Evolutionary conservation across 73 alveolate species (phyloP), one percentile per base, ranked within the genome.

Genomic region (Stentor coeruleus): DNA sequence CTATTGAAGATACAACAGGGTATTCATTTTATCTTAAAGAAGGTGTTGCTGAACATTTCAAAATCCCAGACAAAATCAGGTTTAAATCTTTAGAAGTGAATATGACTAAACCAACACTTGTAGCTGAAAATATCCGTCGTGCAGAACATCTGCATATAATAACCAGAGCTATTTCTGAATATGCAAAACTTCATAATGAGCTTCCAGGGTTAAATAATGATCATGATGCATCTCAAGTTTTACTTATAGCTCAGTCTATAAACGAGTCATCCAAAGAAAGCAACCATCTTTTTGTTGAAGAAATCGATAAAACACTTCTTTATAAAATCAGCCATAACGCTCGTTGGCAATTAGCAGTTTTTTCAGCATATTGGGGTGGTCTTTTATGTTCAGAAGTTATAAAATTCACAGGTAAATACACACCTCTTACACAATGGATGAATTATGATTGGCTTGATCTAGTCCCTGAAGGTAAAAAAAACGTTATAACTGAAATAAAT

Each of bases 291-390:
- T 80, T 85, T 90, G 82, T 93, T 11, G 94, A 86, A 39, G 94
- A 90, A 82, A 75, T 92, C 30, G 98, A 97, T 39, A 98, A 93
- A 81, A 79, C 88, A 42, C 91, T 96, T n/a, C 90, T 96, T 35
- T 87, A 81, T 82, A 88, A 90, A 41, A 91, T 93, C 55, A 90
- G 98, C 3, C 82, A 83, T 60, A 95, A 88, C 89, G 94, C 99
- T 3, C 40, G 88, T 38, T 87, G 97, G 0, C 84, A 90, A 88
- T 86, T 97, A 59, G 87, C 99, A 31, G 99, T 99, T 40, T 88
- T 95, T 83, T 90, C 99, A 3, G 95, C 99, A 33, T 97, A 96
- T 93, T 96, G 97, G 86, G 99, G 99, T 38, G 99, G 99, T 14
- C 86, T 98, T 81, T 92, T 96, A 3, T 95, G 99, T n/a, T 98